Evolutionary conservation across 2,329 filamentous ascomycete genomes (phyloP).

Genomic region (Curvularia lunata): DNA sequence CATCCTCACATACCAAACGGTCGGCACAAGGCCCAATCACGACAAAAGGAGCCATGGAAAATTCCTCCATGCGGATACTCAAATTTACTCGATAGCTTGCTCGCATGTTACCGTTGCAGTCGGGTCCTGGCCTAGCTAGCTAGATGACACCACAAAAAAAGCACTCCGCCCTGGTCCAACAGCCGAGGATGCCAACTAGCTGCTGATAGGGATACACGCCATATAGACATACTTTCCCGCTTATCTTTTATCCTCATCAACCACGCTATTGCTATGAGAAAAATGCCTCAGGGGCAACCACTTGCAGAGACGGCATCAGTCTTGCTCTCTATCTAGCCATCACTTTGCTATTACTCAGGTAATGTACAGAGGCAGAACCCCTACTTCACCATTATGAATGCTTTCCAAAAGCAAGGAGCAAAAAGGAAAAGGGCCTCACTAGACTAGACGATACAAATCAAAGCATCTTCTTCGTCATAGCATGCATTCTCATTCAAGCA

Average conservation of each 20-base stretch:
- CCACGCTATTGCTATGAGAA: too few relatives aligned
- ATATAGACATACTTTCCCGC: too few relatives aligned
- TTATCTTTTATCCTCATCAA: too few relatives aligned
- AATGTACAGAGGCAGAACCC: neutral
- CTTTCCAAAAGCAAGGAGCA: neutral
- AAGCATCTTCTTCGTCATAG: constrained; percentile 1
- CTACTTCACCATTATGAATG: neutral
- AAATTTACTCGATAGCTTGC: neutral
- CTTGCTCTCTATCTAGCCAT: too few relatives aligned
- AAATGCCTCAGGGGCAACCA: too few relatives aligned
- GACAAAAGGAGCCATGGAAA: neutral
- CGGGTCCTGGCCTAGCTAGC: neutral
- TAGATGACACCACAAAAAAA: neutral
- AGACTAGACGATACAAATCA: neutral
- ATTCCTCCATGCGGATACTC: neutral
- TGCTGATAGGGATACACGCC: too few relatives aligned
- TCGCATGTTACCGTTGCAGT: neutral
- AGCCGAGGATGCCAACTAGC: too few relatives aligned
- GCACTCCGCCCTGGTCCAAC: neutral
- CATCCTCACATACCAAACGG: neutral
- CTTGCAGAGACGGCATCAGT: too few relatives aligned
- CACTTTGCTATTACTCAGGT: too few relatives aligned
- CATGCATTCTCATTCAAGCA: constrained; percentile 21
- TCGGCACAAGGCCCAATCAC: neutral
- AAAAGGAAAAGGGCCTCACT: neutral